A percentile compares a stretch with the other conserved stretches of the same genome.
Conservation (phyloP, 768 basidiomycete genomes). For the Rhodotorula toruloides region DNA sequence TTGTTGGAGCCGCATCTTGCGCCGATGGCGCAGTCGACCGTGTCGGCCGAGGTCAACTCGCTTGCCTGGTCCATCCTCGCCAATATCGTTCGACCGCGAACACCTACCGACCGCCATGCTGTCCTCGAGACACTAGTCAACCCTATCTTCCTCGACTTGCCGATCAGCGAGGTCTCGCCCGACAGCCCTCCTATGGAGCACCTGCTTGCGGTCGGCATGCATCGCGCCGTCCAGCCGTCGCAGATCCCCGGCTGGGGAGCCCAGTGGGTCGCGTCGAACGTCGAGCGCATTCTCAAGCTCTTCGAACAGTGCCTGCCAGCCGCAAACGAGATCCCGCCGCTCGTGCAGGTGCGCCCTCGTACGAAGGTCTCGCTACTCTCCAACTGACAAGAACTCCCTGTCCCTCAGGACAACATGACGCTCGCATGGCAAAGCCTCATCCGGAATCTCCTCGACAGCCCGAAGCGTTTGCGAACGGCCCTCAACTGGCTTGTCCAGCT, state of each 20-base stretch:
- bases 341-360: not conserved
- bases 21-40: not conserved
- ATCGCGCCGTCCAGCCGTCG: not conserved
- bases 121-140: slow-evolving; percentile 32
- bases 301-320: slow-evolving; percentile 1
- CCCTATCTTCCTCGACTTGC: slow-evolving; percentile 24
- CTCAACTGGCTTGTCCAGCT: too few relatives aligned
- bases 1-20: not conserved
- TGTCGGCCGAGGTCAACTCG: not conserved
- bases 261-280: slow-evolving; percentile 7
- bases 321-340: not conserved
- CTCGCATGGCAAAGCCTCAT: too few relatives aligned
- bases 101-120: not conserved
- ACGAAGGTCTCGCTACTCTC: too few relatives aligned
- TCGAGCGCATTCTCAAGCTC: slow-evolving; percentile 16
- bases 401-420: too few relatives aligned
- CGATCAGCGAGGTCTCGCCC: too few relatives aligned
- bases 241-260: slow-evolving; percentile 16
- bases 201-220: slow-evolving; percentile 5
- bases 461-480: too few relatives aligned
- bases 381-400: not conserved
- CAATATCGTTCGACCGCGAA: slow-evolving; percentile 6
- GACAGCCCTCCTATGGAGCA: too few relatives aligned
- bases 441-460: too few relatives aligned
- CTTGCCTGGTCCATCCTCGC: slow-evolving; percentile 24